A percentile compares a stretch with the other conserved stretches of the same genome.
These are phyloP conservation scores for Trichoderma lentiforme DNA, from an alignment of 2,329 filamentous ascomycete genomes.

Conservation along the genomic window DNA sequence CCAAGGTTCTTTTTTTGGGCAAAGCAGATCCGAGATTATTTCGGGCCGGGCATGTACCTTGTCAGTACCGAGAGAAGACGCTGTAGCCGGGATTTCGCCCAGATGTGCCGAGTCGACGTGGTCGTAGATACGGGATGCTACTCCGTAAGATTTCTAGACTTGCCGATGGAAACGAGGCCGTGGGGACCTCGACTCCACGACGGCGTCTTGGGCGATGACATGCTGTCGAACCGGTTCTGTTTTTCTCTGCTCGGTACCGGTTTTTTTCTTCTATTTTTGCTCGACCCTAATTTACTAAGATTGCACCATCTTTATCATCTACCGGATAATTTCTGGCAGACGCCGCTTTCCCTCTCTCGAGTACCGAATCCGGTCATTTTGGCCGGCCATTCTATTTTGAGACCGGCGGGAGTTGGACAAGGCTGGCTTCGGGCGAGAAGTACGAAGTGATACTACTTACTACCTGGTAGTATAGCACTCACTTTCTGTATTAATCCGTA, in stretches of 20 bases:
- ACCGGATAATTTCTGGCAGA: neutral
- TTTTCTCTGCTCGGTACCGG: neutral
- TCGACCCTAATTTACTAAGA: neutral
- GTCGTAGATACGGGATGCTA: neutral
- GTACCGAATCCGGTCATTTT: neutral
- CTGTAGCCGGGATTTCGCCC: neutral
- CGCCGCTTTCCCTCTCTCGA: neutral
- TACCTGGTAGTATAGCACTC: neutral
- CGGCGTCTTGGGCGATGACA: neutral
- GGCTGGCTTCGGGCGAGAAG: neutral
- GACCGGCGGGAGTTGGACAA: neutral
- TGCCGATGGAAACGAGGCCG: neutral
- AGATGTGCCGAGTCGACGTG: neutral
- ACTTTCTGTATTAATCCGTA: neutral
- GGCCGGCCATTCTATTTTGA: neutral
- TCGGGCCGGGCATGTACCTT: neutral
- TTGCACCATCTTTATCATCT: neutral
- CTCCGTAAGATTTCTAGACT: neutral
- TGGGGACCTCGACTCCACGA: neutral
- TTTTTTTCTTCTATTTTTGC: neutral
- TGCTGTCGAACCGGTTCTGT: neutral
- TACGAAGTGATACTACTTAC: neutral
- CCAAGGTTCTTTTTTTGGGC: neutral
- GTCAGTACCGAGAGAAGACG: neutral
- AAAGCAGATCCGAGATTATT: neutral